Evolutionary conservation across 2,329 filamentous ascomycete genomes (phyloP).

Genomic region (Ophiostoma tasmaniense): DNA sequence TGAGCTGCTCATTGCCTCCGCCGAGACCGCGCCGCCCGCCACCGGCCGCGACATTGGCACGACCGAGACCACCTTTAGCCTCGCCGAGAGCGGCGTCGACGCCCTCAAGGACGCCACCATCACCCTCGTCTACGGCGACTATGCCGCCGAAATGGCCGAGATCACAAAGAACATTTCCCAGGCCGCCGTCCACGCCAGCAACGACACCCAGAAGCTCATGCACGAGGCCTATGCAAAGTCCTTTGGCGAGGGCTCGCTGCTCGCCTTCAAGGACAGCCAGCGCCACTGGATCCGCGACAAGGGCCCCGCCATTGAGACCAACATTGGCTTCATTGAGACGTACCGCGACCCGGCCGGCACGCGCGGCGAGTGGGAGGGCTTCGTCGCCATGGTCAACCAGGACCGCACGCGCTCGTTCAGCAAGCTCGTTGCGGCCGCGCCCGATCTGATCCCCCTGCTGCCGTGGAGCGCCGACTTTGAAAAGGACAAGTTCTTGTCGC

Average conservation of each 20-base stretch:
- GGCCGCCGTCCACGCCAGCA: slow-evolving; percentile 61
- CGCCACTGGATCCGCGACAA: slow-evolving; percentile 77
- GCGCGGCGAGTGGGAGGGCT: slow-evolving; percentile 77
- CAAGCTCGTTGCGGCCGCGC: slow-evolving; percentile 72
- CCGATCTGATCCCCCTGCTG: slow-evolving; percentile 75
- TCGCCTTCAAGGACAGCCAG: slow-evolving; percentile 73
- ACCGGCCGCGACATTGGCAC: slow-evolving; percentile 58
- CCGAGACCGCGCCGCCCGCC: slow-evolving; percentile 47
- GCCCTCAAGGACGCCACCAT: slow-evolving; percentile 58
- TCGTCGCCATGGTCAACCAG: slow-evolving; percentile 76
- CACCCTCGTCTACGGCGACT: slow-evolving; percentile 65
- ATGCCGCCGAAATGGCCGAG: slow-evolving; percentile 60
- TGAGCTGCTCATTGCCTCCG: slow-evolving; percentile 68
- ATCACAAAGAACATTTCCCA: slow-evolving; percentile 59
- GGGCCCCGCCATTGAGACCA: slow-evolving; percentile 68
- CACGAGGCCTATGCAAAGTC: slow-evolving; percentile 65
- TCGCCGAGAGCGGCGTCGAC: slow-evolving; percentile 52
- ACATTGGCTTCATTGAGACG: slow-evolving; percentile 78
- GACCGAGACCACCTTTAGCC: slow-evolving; percentile 51
- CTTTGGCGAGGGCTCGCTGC: slow-evolving; percentile 64
- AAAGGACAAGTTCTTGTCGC: slow-evolving; percentile 90
- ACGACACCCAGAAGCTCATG: slow-evolving; percentile 67
- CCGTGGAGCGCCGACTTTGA: slow-evolving; percentile 87
- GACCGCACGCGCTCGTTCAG: slow-evolving; percentile 85
- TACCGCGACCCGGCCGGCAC: slow-evolving; percentile 77